phyloP scores from a whole-genome alignment of 2,329 filamentous ascomycete species.

The Leptographium procerum region DNA sequence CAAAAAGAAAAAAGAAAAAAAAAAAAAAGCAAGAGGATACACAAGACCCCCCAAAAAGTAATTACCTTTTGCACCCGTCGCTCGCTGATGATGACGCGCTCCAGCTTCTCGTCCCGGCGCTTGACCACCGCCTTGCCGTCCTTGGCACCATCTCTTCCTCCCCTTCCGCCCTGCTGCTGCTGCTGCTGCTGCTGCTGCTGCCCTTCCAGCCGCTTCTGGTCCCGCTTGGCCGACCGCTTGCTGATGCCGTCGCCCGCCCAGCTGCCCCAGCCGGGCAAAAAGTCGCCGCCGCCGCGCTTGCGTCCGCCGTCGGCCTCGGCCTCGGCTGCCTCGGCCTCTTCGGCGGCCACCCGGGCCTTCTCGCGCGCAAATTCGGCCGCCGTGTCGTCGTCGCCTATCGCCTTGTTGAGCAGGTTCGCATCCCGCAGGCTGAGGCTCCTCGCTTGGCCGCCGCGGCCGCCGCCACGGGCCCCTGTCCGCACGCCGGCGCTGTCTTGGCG shows the following conservation, averaged over 20 bases:
- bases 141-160: no score
- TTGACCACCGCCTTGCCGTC: conserved; percentile 61
- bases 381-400: conserved; percentile 74
- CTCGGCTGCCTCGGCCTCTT: conserved; percentile 76
- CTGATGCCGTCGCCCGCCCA: conserved; percentile 81
- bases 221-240: conserved; percentile 53
- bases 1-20: not conserved
- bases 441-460: not conserved
- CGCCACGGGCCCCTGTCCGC: not conserved
- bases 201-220: conserved; percentile 27
- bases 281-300: conserved; percentile 69
- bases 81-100: conserved; percentile 85
- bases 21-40: not conserved
- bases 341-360: conserved; percentile 61
- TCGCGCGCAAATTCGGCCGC: conserved; percentile 69
- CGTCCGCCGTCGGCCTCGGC: conserved; percentile 19
- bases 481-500: not conserved
- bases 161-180: conserved; percentile 25
- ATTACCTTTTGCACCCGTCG: conserved; percentile 76
- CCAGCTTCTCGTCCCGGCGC: conserved; percentile 71
- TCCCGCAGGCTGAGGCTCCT: not conserved
- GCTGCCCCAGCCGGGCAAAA: conserved; percentile 87
- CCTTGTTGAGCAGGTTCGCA: conserved; percentile 56
- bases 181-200: conserved; percentile 54
- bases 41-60: no score